phyloP scores from a whole-genome alignment of 2,329 filamentous ascomycete genomes.

The Tolypocladium paradoxum region DNA sequence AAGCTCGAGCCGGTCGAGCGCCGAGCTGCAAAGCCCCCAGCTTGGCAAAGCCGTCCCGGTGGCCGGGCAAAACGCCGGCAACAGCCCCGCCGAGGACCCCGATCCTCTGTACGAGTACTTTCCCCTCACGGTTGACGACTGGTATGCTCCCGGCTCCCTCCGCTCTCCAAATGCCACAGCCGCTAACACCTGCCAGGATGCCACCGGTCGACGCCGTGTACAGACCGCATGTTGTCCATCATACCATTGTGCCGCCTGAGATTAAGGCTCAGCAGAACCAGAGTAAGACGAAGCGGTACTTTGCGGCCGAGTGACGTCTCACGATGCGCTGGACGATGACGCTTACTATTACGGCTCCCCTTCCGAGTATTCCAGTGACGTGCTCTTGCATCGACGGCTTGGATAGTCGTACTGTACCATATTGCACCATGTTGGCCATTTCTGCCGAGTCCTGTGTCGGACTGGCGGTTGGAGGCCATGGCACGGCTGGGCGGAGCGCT shows the following conservation, averaged over 20 bases:
- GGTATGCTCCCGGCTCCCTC: constrained; percentile 31
- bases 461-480: background rate
- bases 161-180: background rate
- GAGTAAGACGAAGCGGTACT: constrained; percentile 61
- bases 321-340: background rate
- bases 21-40: constrained; percentile 41
- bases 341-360: background rate
- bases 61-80: constrained; percentile 28
- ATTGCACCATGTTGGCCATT: background rate
- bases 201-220: constrained; percentile 85
- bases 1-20: constrained; percentile 40
- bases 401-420: constrained; percentile 1
- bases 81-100: constrained; percentile 62
- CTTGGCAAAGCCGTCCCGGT: constrained; percentile 27
- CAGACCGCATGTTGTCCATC: constrained; percentile 85
- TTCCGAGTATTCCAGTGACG: background rate
- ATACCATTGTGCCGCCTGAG: constrained; percentile 61
- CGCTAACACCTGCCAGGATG: constrained; percentile 40
- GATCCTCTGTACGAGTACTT: constrained; percentile 94
- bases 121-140: constrained; percentile 81
- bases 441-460: background rate
- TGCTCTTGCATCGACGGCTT: background rate
- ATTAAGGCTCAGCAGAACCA: constrained; percentile 57
- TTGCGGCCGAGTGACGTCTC: constrained; percentile 46
- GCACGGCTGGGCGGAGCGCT: constrained; percentile 2